These are phyloP conservation scores for Hanseniaspora guilliermondii DNA, from an alignment of 805 yeast genomes.

Conservation along the genomic window DNA sequence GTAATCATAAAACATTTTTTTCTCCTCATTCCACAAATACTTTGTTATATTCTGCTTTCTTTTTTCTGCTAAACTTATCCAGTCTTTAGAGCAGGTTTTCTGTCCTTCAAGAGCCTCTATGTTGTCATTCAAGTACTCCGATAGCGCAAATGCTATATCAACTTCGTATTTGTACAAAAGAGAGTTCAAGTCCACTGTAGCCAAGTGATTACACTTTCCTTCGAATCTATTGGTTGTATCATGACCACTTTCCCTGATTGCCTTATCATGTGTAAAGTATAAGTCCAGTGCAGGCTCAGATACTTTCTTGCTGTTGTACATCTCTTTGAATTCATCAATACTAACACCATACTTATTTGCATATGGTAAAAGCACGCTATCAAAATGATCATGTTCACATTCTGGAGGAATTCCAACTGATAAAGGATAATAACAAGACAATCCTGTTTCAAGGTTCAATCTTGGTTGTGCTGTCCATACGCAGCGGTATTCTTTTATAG, in stretches of 20 bases:
- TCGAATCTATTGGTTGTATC: constrained; percentile 86
- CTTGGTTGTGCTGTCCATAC: constrained; percentile 77
- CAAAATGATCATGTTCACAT: constrained; percentile 82
- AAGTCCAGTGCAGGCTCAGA: constrained; percentile 74
- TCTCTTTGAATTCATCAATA: constrained; percentile 50
- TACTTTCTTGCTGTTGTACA: constrained; percentile 56
- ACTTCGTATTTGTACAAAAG: constrained; percentile 78
- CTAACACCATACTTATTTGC: constrained; percentile 47
- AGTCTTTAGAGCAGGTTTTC: constrained; percentile 38
- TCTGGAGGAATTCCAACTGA: constrained; percentile 95
- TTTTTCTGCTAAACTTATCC: constrained; percentile 46
- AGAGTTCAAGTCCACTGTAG: constrained; percentile 81
- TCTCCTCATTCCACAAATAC: constrained; percentile 73
- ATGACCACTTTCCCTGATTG: constrained; percentile 92
- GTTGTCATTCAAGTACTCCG: constrained; percentile 41
- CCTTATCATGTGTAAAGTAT: constrained; percentile 82
- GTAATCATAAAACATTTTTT: constrained; percentile 74
- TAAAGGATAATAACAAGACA: constrained; percentile 81
- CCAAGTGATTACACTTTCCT: constrained; percentile 77
- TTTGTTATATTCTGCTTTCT: constrained; percentile 48
- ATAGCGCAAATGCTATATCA: constrained; percentile 62
- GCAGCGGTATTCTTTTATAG: constrained; percentile 69
- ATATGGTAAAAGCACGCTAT: constrained; percentile 54
- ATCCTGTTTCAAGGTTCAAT: constrained; percentile 56
- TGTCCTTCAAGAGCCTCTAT: constrained; percentile 31